Percentiles rank a stretch among this genome's conserved stretches.
Conservation (phyloP, 2,329 filamentous ascomycete genomes). For the Microcyclospora tardicrescens region DNA sequence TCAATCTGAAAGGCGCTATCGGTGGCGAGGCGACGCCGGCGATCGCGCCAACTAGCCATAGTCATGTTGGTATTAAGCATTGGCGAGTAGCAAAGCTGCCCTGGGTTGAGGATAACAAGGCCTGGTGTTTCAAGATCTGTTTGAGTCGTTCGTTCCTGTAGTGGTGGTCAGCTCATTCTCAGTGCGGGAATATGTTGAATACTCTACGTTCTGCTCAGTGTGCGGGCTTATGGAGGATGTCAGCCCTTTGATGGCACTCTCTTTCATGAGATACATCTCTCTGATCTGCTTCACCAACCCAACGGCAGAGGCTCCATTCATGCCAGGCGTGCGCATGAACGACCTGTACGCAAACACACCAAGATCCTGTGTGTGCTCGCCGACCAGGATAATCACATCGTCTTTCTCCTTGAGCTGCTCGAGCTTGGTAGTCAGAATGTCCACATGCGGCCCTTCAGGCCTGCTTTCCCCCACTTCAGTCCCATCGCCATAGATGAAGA, state of each 20-base stretch:
- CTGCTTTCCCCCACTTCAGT: conserved; percentile 1
- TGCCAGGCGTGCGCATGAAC: conserved; percentile 48
- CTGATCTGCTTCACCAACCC: conserved; percentile 43
- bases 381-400: conserved; percentile 59
- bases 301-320: conserved; percentile 58
- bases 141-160: not conserved
- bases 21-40: conserved; percentile 47
- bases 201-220: too few species aligned
- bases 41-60: conserved; percentile 40
- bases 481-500: conserved; percentile 14
- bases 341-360: conserved; percentile 62
- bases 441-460: conserved; percentile 45
- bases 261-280: conserved; percentile 1
- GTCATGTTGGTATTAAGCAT: conserved; percentile 49
- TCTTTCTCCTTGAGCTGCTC: conserved; percentile 39
- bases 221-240: too few species aligned
- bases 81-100: conserved; percentile 66
- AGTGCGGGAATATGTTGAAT: too few species aligned
- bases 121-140: conserved; percentile 31
- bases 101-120: conserved; percentile 65
- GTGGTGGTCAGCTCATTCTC: too few species aligned
- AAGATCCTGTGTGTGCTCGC: conserved; percentile 57
- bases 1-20: conserved; percentile 43
- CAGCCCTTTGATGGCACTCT: not conserved
- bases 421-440: conserved; percentile 49